Percentiles rank a stretch among this genome's conserved stretches.
Conservation (phyloP, 1,139 yeast genomes). For the Maudiozyma humilis region DNA sequence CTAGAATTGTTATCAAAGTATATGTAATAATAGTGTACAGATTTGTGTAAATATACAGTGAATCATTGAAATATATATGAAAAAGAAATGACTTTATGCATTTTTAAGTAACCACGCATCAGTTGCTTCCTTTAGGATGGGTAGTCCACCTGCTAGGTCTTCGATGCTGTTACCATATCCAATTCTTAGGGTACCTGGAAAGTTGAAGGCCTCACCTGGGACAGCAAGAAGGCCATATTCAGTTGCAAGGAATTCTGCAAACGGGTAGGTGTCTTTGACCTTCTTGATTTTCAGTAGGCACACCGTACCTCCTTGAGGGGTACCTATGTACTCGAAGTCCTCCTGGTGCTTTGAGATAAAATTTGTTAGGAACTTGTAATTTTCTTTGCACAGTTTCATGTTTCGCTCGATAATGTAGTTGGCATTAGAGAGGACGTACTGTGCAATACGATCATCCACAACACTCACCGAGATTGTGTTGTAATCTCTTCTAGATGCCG, state of each 20-base stretch:
- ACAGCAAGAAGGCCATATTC: constrained; percentile 36
- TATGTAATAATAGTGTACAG: neutral
- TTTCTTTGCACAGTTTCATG: constrained; percentile 34
- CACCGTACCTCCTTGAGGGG: constrained; percentile 46
- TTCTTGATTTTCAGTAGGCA: constrained; percentile 36
- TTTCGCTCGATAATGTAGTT: constrained; percentile 36
- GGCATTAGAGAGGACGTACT: constrained; percentile 37
- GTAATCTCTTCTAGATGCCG: constrained; percentile 42
- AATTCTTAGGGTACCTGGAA: constrained; percentile 39
- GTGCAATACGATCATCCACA: constrained; percentile 43
- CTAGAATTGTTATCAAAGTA: neutral
- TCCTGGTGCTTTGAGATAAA: constrained; percentile 34
- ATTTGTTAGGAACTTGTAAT: constrained; percentile 34
- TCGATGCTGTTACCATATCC: constrained; percentile 44
- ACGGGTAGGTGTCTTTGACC: constrained; percentile 30
- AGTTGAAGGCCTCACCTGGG: constrained; percentile 46
- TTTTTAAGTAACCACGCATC: constrained; percentile 6
- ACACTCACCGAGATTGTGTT: constrained; percentile 45
- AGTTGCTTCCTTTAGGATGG: constrained; percentile 18
- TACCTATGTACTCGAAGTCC: constrained; percentile 33
- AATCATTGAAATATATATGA: neutral
- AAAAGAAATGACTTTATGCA: neutral
- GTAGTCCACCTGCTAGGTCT: constrained; percentile 33
- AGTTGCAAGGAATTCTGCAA: constrained; percentile 36
- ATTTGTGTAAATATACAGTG: too few relatives aligned